Base-by-base conservation (phyloP, 106 monocot species). In the Allium sativum region DNA sequence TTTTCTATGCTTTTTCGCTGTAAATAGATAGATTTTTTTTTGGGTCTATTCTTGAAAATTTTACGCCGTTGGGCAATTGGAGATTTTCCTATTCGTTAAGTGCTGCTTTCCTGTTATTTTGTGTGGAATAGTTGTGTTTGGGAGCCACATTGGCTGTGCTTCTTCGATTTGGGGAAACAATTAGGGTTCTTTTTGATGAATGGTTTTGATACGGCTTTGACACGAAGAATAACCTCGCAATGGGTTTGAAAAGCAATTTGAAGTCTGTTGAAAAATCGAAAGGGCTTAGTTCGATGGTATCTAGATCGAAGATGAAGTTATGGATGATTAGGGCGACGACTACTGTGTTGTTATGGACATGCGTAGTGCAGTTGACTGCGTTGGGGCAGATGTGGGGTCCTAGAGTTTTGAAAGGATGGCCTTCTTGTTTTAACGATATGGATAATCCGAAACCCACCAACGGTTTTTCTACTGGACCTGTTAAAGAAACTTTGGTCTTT, bases 311-410 rank as follows among this genome's bases (percentile, higher is more conserved):
- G 53, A 72, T 85, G 77, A 90, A 90, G 77, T 59, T 84, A 40
- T 90, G 95, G 95, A 78, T 82, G 72, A 67, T 81, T 20, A 60
- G 90, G 53, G 81, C 75, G 40, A 80, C 76, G 18, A 91, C 82
- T 7, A 77, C 81, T 3, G 77, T 88, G 48, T 64, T 91, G 18
- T 67, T 96, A 54, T 96, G 96, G 91, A 87, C 87, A 3, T 91
- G 87, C 55, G 65, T 84, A n/a, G 77, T 96, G 12, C 96, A 96
- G 84, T 75, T 96, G 22, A 78, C 80, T 17, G 78, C 91, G n/a
- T 42, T 96, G 52, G 78, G 90, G 52, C 91, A 88, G 70, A 64
- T 82, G 44, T 91, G 78, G 82, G 80, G 84, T 31, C 84, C 90
- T 9, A 58, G 80, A 10, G 73, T 96, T 42, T 67, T 87, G 54